phyloP scores from a whole-genome alignment of 345 rosid genomes.

The Lepidium sativum region DNA sequence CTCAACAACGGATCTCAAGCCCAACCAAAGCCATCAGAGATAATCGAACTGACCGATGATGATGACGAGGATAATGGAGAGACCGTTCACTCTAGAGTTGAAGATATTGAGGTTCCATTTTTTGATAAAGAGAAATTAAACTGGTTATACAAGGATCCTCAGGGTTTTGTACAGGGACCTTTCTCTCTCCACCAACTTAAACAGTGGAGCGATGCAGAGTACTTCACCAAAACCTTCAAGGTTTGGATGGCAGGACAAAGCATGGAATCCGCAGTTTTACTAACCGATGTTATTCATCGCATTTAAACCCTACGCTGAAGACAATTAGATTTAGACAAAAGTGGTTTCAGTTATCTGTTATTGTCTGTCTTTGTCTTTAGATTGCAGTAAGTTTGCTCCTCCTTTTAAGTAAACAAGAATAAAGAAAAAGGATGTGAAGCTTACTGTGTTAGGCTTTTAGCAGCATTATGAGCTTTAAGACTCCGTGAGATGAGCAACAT shows the following conservation, averaged over 20 bases:
- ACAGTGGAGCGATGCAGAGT: constrained; percentile 43
- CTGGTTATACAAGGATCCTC: constrained; percentile 70
- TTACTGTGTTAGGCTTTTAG: neutral
- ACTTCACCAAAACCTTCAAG: constrained; percentile 51
- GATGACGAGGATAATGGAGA: constrained; percentile 28
- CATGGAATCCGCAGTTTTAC: constrained; percentile 34
- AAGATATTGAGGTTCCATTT: neutral
- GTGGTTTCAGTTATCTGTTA: neutral
- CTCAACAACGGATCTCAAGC: constrained; percentile 6
- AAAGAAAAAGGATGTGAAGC: constrained; percentile 4
- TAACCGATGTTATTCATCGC: constrained; percentile 31
- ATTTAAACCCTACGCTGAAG: neutral
- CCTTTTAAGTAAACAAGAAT: constrained; percentile 16
- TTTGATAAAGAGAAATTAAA: constrained; percentile 20
- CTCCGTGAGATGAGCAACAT: neutral
- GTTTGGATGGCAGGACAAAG: constrained; percentile 57
- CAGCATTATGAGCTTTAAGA: neutral
- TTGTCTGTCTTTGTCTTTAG: neutral
- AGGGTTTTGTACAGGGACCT: constrained; percentile 55
- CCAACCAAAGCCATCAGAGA: constrained; percentile 18
- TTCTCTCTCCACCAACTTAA: constrained; percentile 49
- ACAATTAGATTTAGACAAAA: neutral
- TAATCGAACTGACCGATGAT: constrained; percentile 57
- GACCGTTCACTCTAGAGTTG: constrained; percentile 17
- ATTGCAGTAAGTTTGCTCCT: neutral